These are phyloP conservation scores for Micractinium sp. DNA, from an alignment of 139 green algal genomes.

Conservation along the genomic window DNA sequence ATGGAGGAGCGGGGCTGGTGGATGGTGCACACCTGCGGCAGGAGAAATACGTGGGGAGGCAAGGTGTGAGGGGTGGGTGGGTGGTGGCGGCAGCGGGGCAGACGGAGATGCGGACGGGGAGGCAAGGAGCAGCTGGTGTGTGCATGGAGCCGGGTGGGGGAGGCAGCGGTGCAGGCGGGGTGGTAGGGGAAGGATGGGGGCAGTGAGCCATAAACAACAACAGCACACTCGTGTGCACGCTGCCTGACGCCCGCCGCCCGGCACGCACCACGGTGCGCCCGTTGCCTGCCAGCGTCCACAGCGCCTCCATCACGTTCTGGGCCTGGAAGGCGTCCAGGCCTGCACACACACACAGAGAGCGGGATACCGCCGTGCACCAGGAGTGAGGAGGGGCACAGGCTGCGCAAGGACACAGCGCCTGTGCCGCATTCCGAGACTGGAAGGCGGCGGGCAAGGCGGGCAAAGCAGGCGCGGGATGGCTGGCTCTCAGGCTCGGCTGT, in stretches of 20 bases:
- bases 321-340: constrained; percentile 61
- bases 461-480: background rate
- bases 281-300: constrained; percentile 32
- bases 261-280: constrained; percentile 21
- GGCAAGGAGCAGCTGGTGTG: too few relatives aligned
- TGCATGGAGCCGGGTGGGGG: too few relatives aligned
- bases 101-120: too few relatives aligned
- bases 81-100: background rate
- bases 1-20: constrained; percentile 49
- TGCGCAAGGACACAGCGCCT: background rate
- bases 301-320: constrained; percentile 54
- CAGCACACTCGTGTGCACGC: background rate
- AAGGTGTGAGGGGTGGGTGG: background rate
- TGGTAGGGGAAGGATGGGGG: background rate
- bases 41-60: background rate
- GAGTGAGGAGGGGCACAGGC: background rate
- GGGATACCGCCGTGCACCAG: too few relatives aligned
- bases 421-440: background rate
- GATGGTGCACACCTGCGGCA: background rate
- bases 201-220: background rate
- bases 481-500: too few relatives aligned
- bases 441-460: background rate
- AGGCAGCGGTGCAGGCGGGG: too few relatives aligned
- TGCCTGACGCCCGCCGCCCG: background rate
- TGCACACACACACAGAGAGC: background rate